Percentiles rank a stretch among this genome's conserved stretches.
These are phyloP conservation scores for Agrocybe chaxingu DNA, from an alignment of 768 basidiomycete species.

Conservation along the genomic window DNA sequence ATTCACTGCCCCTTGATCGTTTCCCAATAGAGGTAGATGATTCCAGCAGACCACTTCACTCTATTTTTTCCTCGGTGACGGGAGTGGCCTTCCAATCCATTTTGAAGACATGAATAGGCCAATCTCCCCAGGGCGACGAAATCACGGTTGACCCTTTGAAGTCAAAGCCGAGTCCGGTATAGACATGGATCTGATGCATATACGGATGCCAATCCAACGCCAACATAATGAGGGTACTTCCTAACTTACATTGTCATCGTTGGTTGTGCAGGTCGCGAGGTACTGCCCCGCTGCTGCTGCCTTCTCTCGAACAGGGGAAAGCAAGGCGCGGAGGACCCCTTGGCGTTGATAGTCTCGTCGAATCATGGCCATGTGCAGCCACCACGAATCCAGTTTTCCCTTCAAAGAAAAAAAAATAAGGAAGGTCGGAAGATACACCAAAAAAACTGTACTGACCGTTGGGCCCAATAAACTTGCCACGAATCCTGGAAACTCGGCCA, in stretches of 20 bases:
- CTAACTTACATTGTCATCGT: constrained; percentile 16
- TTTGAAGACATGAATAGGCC: constrained; percentile 23
- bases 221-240: neutral
- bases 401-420: constrained; percentile 3
- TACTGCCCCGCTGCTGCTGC: constrained; percentile 9
- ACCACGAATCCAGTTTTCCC: constrained; percentile 24
- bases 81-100: constrained; percentile 18
- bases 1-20: no score
- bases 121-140: constrained; percentile 23
- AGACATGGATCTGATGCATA: constrained; percentile 21
- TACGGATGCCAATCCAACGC: neutral
- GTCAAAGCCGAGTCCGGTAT: constrained; percentile 18
- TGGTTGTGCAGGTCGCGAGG: constrained; percentile 13
- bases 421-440: neutral
- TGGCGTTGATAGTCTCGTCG: constrained; percentile 21
- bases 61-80: neutral
- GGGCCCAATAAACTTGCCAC: constrained; percentile 18
- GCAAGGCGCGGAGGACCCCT: constrained; percentile 19
- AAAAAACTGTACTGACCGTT: constrained; percentile 11
- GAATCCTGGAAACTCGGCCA: constrained; percentile 17
- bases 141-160: constrained; percentile 19
- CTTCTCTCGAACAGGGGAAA: constrained; percentile 21
- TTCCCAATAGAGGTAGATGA: no score
- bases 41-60: neutral
- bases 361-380: constrained; percentile 25